These are phyloP conservation scores for Candida ortonii DNA, from an alignment of 805 yeast species.

Conservation along the genomic window DNA sequence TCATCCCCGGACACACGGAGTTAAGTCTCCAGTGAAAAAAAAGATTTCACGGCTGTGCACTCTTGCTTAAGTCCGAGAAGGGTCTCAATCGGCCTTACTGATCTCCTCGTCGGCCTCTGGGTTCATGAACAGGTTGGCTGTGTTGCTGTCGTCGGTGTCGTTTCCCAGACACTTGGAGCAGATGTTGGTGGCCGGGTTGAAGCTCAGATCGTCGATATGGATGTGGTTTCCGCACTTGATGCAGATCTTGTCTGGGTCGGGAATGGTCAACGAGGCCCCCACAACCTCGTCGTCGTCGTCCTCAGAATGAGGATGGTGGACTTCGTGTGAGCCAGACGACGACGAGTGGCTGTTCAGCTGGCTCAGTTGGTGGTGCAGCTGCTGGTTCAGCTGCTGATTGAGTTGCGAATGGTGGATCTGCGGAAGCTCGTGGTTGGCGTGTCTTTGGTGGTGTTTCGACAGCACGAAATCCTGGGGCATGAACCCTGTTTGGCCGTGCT, in stretches of 20 bases:
- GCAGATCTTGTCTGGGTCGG: constrained; percentile 29
- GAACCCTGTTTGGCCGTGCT: constrained; percentile 11
- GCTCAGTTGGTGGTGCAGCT: constrained; percentile 20
- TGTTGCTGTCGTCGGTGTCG: constrained; percentile 16
- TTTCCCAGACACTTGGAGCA: constrained; percentile 26
- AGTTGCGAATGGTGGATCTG: constrained; percentile 30
- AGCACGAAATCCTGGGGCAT: constrained; percentile 13
- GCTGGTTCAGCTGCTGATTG: constrained; percentile 32
- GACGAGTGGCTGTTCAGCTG: constrained; percentile 11
- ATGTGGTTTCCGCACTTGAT: constrained; percentile 27
- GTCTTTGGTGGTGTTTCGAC: constrained; percentile 5
- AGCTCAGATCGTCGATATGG: constrained; percentile 28
- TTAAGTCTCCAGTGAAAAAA: too few species aligned
- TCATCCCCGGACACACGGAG: not conserved
- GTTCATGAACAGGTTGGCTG: constrained; percentile 25
- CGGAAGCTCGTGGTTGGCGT: constrained; percentile 12
- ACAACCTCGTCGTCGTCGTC: constrained; percentile 17
- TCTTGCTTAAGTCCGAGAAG: too few species aligned
- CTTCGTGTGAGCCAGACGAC: constrained; percentile 2
- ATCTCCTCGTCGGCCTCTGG: constrained; percentile 23
- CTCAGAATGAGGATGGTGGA: constrained; percentile 3
- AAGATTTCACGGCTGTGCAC: too few species aligned
- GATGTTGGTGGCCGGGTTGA: constrained; percentile 27
- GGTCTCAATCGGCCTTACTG: constrained; percentile 7
- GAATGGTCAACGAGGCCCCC: constrained; percentile 25